Percentiles rank a stretch among this genome's conserved stretches.
Evolutionary conservation across 768 basidiomycete genomes (phyloP).

Genomic region (Lactarius trivialis): DNA sequence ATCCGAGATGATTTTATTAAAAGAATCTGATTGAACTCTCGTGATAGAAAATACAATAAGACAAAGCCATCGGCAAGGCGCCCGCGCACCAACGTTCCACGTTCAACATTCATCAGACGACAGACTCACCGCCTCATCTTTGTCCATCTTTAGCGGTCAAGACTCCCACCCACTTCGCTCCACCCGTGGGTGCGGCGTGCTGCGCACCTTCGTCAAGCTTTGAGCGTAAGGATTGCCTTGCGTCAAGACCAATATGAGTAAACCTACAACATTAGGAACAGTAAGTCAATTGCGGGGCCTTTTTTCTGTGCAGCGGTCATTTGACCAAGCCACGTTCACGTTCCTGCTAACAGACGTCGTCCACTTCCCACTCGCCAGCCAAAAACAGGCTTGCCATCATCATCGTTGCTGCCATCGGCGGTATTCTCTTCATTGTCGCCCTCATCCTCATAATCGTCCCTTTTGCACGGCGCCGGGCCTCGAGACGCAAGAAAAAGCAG

Average conservation of each 20-base stretch:
- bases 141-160: neutral
- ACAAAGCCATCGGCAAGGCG: neutral
- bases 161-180: neutral
- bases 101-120: neutral
- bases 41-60: neutral
- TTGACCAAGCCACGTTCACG: conserved; percentile 17
- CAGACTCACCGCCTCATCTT: neutral
- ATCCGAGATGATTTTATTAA: neutral
- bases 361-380: neutral
- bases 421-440: conserved; percentile 15
- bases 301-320: conserved; percentile 10
- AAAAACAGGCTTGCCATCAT: conserved; percentile 18
- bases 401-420: conserved; percentile 16
- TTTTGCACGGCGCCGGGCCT: conserved; percentile 12
- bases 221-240: neutral
- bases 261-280: neutral
- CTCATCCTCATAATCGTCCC: conserved; percentile 19
- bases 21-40: neutral
- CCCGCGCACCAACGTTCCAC: neutral
- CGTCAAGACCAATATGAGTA: conserved; percentile 11
- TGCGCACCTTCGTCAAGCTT: neutral
- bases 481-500: neutral
- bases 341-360: conserved; percentile 1
- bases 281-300: neutral
- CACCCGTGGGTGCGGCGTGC: neutral